phyloP scores from a whole-genome alignment of 192 early-diverging fungal species.

The Piromyces sp. region DNA sequence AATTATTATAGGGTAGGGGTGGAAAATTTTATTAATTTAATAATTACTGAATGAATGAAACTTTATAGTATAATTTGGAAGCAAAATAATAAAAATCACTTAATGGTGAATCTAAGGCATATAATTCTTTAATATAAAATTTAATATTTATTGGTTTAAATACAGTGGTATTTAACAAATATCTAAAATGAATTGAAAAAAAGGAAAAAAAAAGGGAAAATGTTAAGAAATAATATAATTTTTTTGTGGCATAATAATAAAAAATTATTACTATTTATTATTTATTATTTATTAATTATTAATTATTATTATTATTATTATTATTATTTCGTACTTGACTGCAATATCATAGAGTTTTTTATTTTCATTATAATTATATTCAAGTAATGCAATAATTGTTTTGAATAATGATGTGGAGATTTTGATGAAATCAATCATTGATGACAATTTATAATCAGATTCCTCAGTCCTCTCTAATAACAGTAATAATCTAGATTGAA shows the following conservation, averaged over 20 bases:
- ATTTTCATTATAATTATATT: not conserved
- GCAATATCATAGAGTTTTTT: not conserved
- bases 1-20: too few species aligned
- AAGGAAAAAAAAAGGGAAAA: too few species aligned
- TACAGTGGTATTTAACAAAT: not conserved
- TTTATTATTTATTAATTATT: too few species aligned
- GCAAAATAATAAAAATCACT: not conserved
- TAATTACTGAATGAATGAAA: not conserved
- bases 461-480: not conserved
- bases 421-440: not conserved
- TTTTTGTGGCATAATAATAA: too few species aligned
- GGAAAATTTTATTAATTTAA: too few species aligned
- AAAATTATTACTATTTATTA: too few species aligned
- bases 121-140: not conserved
- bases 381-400: not conserved
- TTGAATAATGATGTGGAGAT: not conserved
- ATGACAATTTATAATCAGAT: not conserved
- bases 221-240: too few species aligned
- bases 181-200: not conserved
- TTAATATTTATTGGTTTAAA: not conserved
- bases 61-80: not conserved
- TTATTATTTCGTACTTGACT: not conserved
- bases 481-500: not conserved
- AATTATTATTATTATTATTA: too few species aligned
- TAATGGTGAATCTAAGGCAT: not conserved